phyloP scores from a whole-genome alignment of 495 filamentous ascomycete species.

The Podospora tetraspora region DNA sequence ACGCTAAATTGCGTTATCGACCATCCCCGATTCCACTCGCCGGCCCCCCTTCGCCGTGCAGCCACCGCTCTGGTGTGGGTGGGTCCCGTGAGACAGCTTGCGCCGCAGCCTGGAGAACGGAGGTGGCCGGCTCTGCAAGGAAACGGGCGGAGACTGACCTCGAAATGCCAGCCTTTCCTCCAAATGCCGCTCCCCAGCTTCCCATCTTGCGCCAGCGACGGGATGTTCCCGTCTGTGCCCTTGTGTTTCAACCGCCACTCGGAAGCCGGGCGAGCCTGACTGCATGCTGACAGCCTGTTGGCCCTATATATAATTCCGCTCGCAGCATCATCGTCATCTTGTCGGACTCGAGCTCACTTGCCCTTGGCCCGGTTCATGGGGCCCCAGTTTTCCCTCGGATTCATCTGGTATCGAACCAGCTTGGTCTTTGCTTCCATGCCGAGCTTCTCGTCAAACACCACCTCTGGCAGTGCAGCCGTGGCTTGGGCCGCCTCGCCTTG shows the following conservation, averaged over 20 bases:
- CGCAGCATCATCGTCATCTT: not conserved
- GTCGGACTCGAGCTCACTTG: slow-evolving; percentile 16
- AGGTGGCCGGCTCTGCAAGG: not conserved
- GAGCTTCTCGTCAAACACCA: slow-evolving; percentile 78
- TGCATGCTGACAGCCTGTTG: not conserved
- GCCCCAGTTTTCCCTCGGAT: slow-evolving; percentile 89
- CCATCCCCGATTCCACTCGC: not conserved
- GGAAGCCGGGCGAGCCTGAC: not conserved
- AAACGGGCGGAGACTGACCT: slow-evolving; percentile 7
- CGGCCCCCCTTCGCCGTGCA: not conserved
- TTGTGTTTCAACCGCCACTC: not conserved
- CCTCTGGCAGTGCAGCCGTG: slow-evolving; percentile 31
- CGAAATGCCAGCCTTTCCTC: not conserved
- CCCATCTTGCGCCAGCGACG: not conserved
- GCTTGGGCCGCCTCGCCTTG: slow-evolving; percentile 16
- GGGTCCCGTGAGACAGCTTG: not conserved
- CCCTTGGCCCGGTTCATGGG: slow-evolving; percentile 74
- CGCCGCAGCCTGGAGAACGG: not conserved
- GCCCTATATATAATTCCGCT: not conserved
- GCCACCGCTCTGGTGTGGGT: not conserved
- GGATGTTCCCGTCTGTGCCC: not conserved
- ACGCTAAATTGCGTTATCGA: slow-evolving; percentile 25
- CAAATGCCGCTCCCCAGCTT: not conserved
- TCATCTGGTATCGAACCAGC: slow-evolving; percentile 77
- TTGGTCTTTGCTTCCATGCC: slow-evolving; percentile 61